Evolutionary conservation across 2,329 filamentous ascomycete genomes (phyloP).

Genomic region (Cercospora janseana): DNA sequence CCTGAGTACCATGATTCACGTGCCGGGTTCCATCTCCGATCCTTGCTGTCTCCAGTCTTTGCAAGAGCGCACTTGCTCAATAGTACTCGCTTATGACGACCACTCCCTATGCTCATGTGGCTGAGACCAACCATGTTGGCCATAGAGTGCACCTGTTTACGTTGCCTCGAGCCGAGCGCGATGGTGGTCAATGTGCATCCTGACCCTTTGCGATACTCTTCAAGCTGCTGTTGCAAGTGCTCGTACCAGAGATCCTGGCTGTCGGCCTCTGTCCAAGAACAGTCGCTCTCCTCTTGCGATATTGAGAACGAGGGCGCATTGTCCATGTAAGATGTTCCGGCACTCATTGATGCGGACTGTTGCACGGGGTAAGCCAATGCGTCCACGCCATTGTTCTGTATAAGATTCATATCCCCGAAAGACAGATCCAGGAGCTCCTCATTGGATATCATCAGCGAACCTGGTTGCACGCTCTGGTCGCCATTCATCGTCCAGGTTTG

Average conservation of each 20-base stretch:
- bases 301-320: not conserved
- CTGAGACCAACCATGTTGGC: slow-evolving; percentile 18
- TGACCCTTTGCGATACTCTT: slow-evolving; percentile 12
- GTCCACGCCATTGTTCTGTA: not conserved
- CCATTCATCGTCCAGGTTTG: slow-evolving; percentile 2
- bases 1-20: slow-evolving; percentile 12
- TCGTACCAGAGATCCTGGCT: slow-evolving; percentile 17
- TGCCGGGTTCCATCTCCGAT: slow-evolving; percentile 14
- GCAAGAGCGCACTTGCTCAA: slow-evolving; percentile 16
- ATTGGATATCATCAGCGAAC: slow-evolving; percentile 4
- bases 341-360: not conserved
- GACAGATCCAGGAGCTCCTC: slow-evolving; percentile 10
- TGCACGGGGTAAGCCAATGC: not conserved
- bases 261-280: slow-evolving; percentile 19
- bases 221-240: slow-evolving; percentile 10
- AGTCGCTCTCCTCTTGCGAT: slow-evolving; percentile 17
- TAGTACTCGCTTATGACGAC: slow-evolving; percentile 7
- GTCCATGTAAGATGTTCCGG: not conserved
- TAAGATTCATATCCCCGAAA: not conserved
- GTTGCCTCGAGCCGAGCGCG: slow-evolving; percentile 8
- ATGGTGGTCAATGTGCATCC: slow-evolving; percentile 11
- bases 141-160: slow-evolving; percentile 19
- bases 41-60: slow-evolving; percentile 6
- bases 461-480: not conserved
- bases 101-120: slow-evolving; percentile 15